phyloP scores from a whole-genome alignment of 1,139 yeast species.

The Wickerhamomyces sp. region DNA sequence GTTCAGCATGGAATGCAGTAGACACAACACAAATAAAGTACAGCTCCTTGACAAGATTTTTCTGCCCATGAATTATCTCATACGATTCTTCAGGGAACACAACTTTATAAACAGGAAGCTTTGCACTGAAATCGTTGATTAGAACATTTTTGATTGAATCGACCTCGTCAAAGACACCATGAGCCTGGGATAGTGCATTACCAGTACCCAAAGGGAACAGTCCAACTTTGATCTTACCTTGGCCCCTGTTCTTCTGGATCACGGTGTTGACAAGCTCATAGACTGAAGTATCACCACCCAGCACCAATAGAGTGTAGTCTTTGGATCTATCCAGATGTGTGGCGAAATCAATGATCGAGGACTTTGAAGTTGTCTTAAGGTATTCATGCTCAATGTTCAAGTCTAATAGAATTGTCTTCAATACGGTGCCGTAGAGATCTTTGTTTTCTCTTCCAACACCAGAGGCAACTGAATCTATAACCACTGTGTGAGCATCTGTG shows the following conservation, averaged over 20 bases:
- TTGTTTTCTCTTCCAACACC: slow-evolving; percentile 46
- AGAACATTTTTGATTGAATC: slow-evolving; percentile 41
- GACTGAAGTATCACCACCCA: slow-evolving; percentile 86
- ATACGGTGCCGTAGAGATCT: slow-evolving; percentile 37
- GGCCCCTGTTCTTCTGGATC: slow-evolving; percentile 8
- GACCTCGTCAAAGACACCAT: slow-evolving; percentile 40
- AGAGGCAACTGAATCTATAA: slow-evolving; percentile 53
- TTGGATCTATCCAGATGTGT: slow-evolving; percentile 19
- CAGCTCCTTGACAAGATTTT: slow-evolving; percentile 18
- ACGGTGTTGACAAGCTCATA: slow-evolving; percentile 68
- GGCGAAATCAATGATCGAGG: slow-evolving; percentile 35
- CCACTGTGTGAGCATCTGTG: slow-evolving; percentile 9
- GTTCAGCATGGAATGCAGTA: slow-evolving; percentile 82
- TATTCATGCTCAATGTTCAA: slow-evolving; percentile 36
- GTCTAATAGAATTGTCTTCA: slow-evolving; percentile 41
- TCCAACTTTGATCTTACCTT: slow-evolving; percentile 30
- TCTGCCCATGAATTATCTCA: slow-evolving; percentile 2
- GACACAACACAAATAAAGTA: slow-evolving; percentile 68
- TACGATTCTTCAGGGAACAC: slow-evolving; percentile 45
- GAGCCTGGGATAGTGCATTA: slow-evolving; percentile 67
- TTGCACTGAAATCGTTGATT: slow-evolving; percentile 28
- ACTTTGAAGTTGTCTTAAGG: slow-evolving; percentile 33
- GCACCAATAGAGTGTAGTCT: slow-evolving; percentile 44
- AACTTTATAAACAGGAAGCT: slow-evolving; percentile 49
- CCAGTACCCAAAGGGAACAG: slow-evolving; percentile 85